Evolutionary conservation across 2,329 filamentous ascomycete species (phyloP).

Genomic region (Penicillium sp.): DNA sequence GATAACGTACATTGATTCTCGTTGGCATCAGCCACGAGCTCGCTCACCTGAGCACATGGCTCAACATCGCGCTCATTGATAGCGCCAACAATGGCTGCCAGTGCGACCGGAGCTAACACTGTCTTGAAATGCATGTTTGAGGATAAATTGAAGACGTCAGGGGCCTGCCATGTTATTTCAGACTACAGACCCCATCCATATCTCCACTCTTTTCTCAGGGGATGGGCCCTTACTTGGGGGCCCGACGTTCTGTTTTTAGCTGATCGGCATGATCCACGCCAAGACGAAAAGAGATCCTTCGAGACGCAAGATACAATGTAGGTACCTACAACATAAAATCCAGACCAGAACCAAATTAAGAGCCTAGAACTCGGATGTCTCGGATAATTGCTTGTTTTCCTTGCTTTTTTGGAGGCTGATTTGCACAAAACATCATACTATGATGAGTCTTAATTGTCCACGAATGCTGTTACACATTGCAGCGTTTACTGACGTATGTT

Average conservation of each 20-base stretch:
- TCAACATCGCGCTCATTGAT: constrained; percentile 17
- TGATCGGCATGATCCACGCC: constrained; percentile 22
- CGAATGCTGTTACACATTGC: background rate
- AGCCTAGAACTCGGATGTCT: constrained; percentile 3
- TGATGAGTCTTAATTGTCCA: background rate
- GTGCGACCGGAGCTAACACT: constrained; percentile 13
- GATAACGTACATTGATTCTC: constrained; percentile 17
- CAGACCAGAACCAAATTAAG: constrained; percentile 7
- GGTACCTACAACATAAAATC: background rate
- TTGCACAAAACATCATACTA: background rate
- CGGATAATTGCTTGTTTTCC: background rate
- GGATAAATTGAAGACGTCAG: constrained; percentile 9
- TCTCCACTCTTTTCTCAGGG: constrained; percentile 24
- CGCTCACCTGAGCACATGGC: constrained; percentile 23
- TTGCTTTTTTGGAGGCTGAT: background rate
- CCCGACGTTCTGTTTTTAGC: constrained; percentile 17
- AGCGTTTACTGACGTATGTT: background rate
- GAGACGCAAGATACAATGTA: background rate
- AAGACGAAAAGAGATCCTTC: constrained; percentile 12
- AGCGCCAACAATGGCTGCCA: constrained; percentile 11
- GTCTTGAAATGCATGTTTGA: constrained; percentile 17
- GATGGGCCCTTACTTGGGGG: constrained; percentile 17
- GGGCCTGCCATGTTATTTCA: constrained; percentile 1
- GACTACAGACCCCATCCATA: background rate
- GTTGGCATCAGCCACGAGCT: constrained; percentile 18